phyloP scores from a whole-genome alignment of 495 filamentous ascomycete species.

The Penicillium robsamsonii region DNA sequence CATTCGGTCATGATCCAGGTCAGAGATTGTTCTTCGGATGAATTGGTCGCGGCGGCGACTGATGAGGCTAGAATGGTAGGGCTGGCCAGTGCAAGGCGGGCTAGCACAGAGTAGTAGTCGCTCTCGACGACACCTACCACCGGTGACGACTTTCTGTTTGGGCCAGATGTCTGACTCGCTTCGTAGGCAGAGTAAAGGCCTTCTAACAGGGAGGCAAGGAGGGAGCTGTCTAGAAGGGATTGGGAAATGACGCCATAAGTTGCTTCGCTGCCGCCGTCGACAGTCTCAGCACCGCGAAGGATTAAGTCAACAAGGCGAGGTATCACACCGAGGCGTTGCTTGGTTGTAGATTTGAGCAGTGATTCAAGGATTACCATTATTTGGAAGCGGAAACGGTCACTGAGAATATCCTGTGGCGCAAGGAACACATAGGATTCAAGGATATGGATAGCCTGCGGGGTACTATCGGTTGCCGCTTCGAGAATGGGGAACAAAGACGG shows the following conservation, averaged over 20 bases:
- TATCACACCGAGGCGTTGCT: slow-evolving; percentile 64
- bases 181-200: slow-evolving; percentile 69
- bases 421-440: slow-evolving; percentile 78
- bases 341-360: slow-evolving; percentile 53
- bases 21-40: slow-evolving; percentile 51
- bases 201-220: slow-evolving; percentile 64
- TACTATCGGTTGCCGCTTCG: slow-evolving; percentile 64
- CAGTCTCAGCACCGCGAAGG: slow-evolving; percentile 63
- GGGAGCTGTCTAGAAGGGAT: slow-evolving; percentile 65
- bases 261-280: slow-evolving; percentile 69
- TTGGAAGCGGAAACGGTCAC: slow-evolving; percentile 55
- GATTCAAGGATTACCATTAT: slow-evolving; percentile 57
- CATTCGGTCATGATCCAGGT: slow-evolving; percentile 80
- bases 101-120: slow-evolving; percentile 81
- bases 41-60: slow-evolving; percentile 35
- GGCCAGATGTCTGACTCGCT: slow-evolving; percentile 73
- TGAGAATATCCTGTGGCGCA: slow-evolving; percentile 71
- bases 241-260: slow-evolving; percentile 61
- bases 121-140: slow-evolving; percentile 70
- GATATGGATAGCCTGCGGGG: slow-evolving; percentile 68
- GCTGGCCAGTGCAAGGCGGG: slow-evolving; percentile 70
- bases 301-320: slow-evolving; percentile 67
- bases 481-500: slow-evolving; percentile 69
- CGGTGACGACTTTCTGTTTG: slow-evolving; percentile 58
- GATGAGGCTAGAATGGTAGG: slow-evolving; percentile 63